Evolutionary conservation across 1,139 yeast genomes (phyloP).

Genomic region (Protomyces pachydermus): DNA sequence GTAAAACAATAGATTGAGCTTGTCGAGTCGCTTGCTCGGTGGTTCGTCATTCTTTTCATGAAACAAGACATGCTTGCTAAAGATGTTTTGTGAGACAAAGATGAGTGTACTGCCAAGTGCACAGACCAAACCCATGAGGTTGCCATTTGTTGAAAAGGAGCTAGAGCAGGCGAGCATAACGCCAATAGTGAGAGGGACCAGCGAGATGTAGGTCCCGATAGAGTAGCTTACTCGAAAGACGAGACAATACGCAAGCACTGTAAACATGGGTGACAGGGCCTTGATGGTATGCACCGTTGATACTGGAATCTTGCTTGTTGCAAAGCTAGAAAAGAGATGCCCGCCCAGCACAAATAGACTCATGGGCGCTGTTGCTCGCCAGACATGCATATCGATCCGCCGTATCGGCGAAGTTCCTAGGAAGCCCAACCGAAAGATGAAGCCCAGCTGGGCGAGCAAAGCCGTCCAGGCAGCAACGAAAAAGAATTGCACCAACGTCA

Average conservation of each 20-base stretch:
- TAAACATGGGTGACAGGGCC: conserved; percentile 79
- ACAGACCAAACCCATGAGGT: conserved; percentile 60
- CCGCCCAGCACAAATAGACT: conserved; percentile 88
- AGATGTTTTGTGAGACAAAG: conserved; percentile 86
- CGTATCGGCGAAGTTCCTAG: conserved; percentile 45
- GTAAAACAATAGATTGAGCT: conserved; percentile 73
- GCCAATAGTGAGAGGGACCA: conserved; percentile 71
- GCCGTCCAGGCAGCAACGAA: conserved; percentile 51
- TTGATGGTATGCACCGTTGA: conserved; percentile 88
- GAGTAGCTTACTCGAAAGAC: conserved; percentile 56
- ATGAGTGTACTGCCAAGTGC: conserved; percentile 79
- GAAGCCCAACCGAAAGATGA: conserved; percentile 42
- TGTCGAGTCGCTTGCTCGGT: conserved; percentile 55
- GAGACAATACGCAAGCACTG: conserved; percentile 71
- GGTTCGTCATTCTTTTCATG: conserved; percentile 35
- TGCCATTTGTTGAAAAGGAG: conserved; percentile 43
- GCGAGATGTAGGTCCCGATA: conserved; percentile 64
- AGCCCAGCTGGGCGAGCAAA: conserved; percentile 34
- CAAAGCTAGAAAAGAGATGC: conserved; percentile 82
- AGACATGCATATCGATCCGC: conserved; percentile 37
- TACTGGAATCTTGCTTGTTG: conserved; percentile 82
- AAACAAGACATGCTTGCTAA: conserved; percentile 77
- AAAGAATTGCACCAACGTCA: conserved; percentile 78
- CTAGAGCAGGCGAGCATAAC: conserved; percentile 71
- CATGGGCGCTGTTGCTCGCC: conserved; percentile 74